phyloP scores from a whole-genome alignment of 495 filamentous ascomycete genomes.

The Daldinia grandis region DNA sequence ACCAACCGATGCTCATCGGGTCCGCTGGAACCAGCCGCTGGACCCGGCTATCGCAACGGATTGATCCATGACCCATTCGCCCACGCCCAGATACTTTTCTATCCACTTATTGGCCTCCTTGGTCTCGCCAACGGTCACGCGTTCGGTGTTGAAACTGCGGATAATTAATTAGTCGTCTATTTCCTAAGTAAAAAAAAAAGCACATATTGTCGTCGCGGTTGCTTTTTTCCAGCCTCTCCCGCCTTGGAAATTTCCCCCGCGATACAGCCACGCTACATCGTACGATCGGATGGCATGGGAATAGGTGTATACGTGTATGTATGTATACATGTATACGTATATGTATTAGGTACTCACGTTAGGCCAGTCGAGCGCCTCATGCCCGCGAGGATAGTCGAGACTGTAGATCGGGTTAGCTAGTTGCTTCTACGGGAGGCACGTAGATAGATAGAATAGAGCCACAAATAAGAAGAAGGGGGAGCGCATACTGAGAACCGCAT shows the following conservation, averaged over 20 bases:
- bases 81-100: conserved; percentile 92
- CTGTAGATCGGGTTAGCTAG: conserved; percentile 54
- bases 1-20: conserved; percentile 71
- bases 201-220: conserved; percentile 29
- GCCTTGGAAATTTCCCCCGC: conserved; percentile 5
- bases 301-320: not conserved
- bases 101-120: conserved; percentile 90
- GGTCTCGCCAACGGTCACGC: conserved; percentile 74
- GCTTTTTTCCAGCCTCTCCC: conserved; percentile 45
- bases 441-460: not conserved
- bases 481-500: conserved; percentile 86
- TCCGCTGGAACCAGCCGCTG: conserved; percentile 88
- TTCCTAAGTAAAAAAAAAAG: not conserved
- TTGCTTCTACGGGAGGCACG: not conserved
- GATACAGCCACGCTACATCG: not conserved
- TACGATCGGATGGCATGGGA: conserved; percentile 1
- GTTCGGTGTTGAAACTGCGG: conserved; percentile 87
- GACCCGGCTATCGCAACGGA: conserved; percentile 89
- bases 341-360: conserved; percentile 73
- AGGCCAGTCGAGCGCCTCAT: conserved; percentile 96
- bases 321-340: not conserved
- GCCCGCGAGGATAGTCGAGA: conserved; percentile 95
- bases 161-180: conserved; percentile 21
- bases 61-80: conserved; percentile 98
- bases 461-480: not conserved